Base-by-base conservation (phyloP, 306 rosid genomes). In the Cicer cuneatum region DNA sequence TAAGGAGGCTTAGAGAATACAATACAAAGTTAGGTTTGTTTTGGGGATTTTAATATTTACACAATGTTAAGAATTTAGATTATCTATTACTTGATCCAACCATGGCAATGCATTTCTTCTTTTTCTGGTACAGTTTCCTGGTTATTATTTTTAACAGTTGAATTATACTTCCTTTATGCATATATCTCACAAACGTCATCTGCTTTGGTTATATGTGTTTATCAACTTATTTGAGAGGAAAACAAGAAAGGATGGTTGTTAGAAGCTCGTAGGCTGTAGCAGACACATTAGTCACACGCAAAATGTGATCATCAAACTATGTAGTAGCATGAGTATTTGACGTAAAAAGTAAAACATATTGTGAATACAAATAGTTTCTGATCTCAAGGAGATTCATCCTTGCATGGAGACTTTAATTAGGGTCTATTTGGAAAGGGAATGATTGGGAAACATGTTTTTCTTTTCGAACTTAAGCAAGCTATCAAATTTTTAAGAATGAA, bases 1-100 rank as follows among this genome's bases (percentile, higher is more conserved):
- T 29, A 81, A 61, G 76, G 96, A 89, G 71, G 87, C 89, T 39
- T 90, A 90, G 90, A 71, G 53, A 71, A 35, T 66, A 48, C 46
- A 2, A 16, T 16, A 33, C 19, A 14, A 57, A 41, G 39, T 37
- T 21, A 68, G 69, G 43, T 70, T 66, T 61, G 56, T 52, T 76
- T 83, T 59, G 67, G 71, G 68, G 78, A 61, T 57, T 56, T 79
- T 16, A 39, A 63, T 21, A 12, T 8, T 9, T 24, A 54, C 47
- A 41, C 21, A 51, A 39, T 73, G 39, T 61, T 39, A 29, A 54
- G 48, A 74, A 47, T 19, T 15, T 78, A 18, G 81, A 69, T 64
- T 7, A 21, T 45, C 45, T 62, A 41, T 29, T 69, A 21, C 63
- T 63, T 51, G 47, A 78, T 56, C 56, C 8, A 40, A 8, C 59